These are phyloP conservation scores for Paecilomyces dactylethromorphus DNA, from an alignment of 2,329 filamentous ascomycete genomes.

Conservation along the genomic window DNA sequence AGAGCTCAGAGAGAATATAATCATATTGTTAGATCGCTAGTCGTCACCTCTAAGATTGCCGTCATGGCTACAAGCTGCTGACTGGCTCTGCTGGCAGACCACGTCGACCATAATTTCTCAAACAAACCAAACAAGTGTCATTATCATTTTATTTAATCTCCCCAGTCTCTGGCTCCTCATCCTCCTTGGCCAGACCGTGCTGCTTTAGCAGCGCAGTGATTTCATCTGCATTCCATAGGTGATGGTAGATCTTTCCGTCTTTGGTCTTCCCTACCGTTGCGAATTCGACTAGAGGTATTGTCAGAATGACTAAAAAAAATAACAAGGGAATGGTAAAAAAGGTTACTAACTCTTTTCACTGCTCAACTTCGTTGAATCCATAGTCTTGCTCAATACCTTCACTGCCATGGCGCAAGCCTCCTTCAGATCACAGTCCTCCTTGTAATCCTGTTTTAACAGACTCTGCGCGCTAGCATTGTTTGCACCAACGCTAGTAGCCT, in stretches of 20 bases:
- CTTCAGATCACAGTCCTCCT: slow-evolving; percentile 93
- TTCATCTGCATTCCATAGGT: slow-evolving; percentile 94
- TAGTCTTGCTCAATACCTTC: slow-evolving; percentile 99
- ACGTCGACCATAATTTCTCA: background rate
- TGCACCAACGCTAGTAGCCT: slow-evolving; percentile 93
- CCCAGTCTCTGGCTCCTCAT: slow-evolving; percentile 59
- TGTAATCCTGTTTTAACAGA: slow-evolving; percentile 97
- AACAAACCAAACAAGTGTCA: background rate
- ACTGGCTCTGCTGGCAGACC: background rate
- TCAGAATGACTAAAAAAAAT: slow-evolving; percentile 9
- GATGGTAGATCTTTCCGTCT: slow-evolving; percentile 95
- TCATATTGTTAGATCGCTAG: slow-evolving; percentile 1
- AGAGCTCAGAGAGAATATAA: background rate
- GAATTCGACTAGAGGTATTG: slow-evolving; percentile 69
- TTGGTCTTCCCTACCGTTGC: slow-evolving; percentile 95
- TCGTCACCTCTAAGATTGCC: slow-evolving; percentile 1
- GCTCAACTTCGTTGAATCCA: slow-evolving; percentile 98
- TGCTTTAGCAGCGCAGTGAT: slow-evolving; percentile 91
- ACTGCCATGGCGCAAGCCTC: slow-evolving; percentile 96
- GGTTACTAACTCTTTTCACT: slow-evolving; percentile 86
- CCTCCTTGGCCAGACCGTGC: slow-evolving; percentile 83
- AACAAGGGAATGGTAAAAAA: background rate
- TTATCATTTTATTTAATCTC: slow-evolving; percentile 26
- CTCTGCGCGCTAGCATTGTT: slow-evolving; percentile 98
- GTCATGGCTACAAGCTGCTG: background rate